Percentiles rank a stretch among this genome's conserved stretches.
phyloP scores from a whole-genome alignment of 495 filamentous ascomycete species.

The Hypoxylon perforatum region DNA sequence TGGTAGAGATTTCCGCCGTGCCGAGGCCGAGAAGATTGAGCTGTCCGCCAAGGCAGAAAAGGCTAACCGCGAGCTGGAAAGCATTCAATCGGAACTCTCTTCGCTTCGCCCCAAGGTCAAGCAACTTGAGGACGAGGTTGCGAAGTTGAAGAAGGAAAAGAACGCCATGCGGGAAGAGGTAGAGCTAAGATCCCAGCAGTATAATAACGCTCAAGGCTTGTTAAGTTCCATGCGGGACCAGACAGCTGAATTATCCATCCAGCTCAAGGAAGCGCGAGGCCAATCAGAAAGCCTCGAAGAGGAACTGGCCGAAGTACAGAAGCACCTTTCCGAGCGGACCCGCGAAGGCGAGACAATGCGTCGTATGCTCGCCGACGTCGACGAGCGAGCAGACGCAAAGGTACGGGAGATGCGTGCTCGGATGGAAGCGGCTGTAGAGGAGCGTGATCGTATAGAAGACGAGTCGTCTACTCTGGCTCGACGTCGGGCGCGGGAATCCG shows the following conservation, averaged over 20 bases:
- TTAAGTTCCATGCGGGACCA: conserved; percentile 95
- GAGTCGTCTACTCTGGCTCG: conserved; percentile 83
- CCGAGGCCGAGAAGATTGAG: conserved; percentile 82
- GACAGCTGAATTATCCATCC: conserved; percentile 85
- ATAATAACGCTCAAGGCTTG: conserved; percentile 82
- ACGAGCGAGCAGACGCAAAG: conserved; percentile 80
- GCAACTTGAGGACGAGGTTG: conserved; percentile 76
- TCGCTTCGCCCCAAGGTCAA: conserved; percentile 69
- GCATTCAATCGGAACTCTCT: conserved; percentile 74
- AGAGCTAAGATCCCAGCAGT: conserved; percentile 85
- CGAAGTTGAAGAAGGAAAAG: conserved; percentile 72
- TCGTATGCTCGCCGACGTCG: conserved; percentile 84
- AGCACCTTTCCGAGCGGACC: conserved; percentile 89
- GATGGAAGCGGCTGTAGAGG: conserved; percentile 89
- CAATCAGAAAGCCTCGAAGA: conserved; percentile 91
- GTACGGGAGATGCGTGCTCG: conserved; percentile 88
- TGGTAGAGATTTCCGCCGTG: conserved; percentile 77
- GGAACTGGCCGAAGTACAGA: conserved; percentile 87
- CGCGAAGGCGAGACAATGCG: conserved; percentile 97
- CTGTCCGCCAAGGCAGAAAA: conserved; percentile 77
- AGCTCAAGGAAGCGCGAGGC: conserved; percentile 88
- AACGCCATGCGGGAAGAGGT: conserved; percentile 80
- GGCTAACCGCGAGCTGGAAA: conserved; percentile 71
- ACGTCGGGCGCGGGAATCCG: conserved; percentile 80
- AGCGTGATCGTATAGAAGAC: conserved; percentile 92